Percentiles rank a stretch among this genome's conserved stretches.
Conservation (phyloP, 2,329 filamentous ascomycete species). For the Aspergillus uvarum region DNA sequence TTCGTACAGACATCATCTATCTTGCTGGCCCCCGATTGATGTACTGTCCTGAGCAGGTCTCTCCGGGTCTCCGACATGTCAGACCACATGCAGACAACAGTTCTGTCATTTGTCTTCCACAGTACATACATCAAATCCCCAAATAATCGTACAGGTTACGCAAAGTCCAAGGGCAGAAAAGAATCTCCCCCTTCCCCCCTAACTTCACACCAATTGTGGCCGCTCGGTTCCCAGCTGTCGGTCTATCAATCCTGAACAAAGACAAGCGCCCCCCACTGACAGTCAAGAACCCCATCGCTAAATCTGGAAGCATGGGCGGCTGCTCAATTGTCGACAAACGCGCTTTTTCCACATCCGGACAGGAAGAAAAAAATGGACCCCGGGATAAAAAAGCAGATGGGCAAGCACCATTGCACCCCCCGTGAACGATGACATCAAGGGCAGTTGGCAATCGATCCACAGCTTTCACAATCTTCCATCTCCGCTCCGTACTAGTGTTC, state of each 20-base stretch:
- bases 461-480: too few species aligned
- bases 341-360: constrained; percentile 4
- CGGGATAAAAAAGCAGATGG: too few species aligned
- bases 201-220: constrained; percentile 1
- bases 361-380: background rate
- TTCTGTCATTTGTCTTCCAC: background rate
- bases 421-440: constrained; percentile 4
- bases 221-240: background rate
- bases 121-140: background rate
- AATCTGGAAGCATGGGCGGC: constrained; percentile 3
- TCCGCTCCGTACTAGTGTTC: too few species aligned
- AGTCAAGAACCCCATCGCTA: background rate
- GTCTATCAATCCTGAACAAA: background rate
- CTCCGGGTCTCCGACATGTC: background rate
- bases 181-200: background rate
- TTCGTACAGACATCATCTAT: background rate
- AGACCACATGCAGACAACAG: background rate
- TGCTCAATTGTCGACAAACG: background rate
- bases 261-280: background rate
- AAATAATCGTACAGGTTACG: background rate
- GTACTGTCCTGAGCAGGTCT: too few species aligned
- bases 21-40: background rate
- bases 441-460: background rate
- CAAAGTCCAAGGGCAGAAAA: background rate
- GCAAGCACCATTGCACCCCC: background rate